Percentiles rank a stretch among this genome's conserved stretches.
These are phyloP conservation scores for Chlorella sp. DNA, from an alignment of 139 green algal genomes.

Conservation along the genomic window DNA sequence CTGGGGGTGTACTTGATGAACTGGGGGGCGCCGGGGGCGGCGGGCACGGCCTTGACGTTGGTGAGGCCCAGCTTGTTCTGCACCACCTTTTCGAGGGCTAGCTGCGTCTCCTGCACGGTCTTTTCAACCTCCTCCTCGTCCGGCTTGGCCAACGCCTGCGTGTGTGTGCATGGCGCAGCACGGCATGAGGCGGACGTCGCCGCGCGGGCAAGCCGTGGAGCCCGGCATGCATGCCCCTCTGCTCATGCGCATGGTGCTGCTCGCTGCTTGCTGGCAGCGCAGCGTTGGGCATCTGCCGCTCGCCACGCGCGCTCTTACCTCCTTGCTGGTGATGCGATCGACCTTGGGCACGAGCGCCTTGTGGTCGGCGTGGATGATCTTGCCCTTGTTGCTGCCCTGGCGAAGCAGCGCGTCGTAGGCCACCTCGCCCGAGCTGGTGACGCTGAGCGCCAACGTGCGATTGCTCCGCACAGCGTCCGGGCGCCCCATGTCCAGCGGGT, in stretches of 20 bases:
- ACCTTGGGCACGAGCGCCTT: constrained; percentile 84
- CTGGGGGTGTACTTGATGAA: constrained; percentile 92
- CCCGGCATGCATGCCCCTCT: no score
- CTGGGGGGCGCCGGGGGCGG: constrained; percentile 59
- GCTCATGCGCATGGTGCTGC: no score
- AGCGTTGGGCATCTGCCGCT: no score
- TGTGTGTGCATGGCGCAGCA: no score
- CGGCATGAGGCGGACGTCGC: neutral
- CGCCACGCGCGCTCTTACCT: constrained; percentile 16
- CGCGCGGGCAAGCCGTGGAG: no score
- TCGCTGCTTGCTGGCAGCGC: no score
- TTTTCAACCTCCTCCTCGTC: constrained; percentile 77
- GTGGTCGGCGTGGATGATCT: constrained; percentile 67
- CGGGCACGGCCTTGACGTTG: constrained; percentile 73
- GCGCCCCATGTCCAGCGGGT: constrained; percentile 85
- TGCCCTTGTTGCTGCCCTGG: constrained; percentile 69
- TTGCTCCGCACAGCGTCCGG: constrained; percentile 13
- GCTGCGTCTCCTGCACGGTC: constrained; percentile 59
- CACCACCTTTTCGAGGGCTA: constrained; percentile 66
- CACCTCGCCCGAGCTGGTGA: constrained; percentile 70
- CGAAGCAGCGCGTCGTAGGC: constrained; percentile 84
- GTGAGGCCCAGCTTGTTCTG: constrained; percentile 65
- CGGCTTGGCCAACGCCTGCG: constrained; percentile 54
- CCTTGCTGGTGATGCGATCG: constrained; percentile 55
- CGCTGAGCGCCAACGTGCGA: constrained; percentile 75